These are phyloP conservation scores for Penicillium fimorum DNA, from an alignment of 495 filamentous ascomycete species.

Conservation along the genomic window DNA sequence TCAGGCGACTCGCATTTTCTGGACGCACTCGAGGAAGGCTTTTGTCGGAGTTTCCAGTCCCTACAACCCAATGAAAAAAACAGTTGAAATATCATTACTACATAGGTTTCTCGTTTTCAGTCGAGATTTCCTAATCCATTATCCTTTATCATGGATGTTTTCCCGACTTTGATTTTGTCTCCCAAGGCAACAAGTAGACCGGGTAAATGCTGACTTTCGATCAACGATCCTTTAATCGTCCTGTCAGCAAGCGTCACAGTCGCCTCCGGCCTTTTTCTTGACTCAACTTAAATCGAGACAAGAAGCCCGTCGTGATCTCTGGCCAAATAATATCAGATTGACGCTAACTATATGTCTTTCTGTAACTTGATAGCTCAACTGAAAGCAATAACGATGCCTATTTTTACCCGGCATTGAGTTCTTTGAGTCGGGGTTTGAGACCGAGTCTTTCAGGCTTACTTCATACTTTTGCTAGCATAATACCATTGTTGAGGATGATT, in stretches of 20 bases:
- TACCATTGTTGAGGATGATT: neutral
- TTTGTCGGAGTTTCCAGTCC: constrained; percentile 39
- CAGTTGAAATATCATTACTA: constrained; percentile 42
- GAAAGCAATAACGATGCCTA: neutral
- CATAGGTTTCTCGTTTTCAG: constrained; percentile 13
- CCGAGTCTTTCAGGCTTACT: neutral
- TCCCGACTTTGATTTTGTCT: neutral
- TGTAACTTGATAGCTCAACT: neutral
- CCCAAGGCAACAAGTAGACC: neutral
- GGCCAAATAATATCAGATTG: too few relatives aligned
- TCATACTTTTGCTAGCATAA: neutral
- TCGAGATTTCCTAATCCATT: constrained; percentile 14
- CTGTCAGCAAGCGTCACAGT: neutral
- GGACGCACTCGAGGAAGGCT: constrained; percentile 28
- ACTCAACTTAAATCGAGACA: neutral
- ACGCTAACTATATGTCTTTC: too few relatives aligned
- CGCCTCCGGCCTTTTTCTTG: neutral
- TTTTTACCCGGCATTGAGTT: neutral
- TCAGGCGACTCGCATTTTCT: constrained; percentile 42
- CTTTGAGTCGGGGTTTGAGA: neutral
- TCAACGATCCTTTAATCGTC: neutral
- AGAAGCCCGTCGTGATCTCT: neutral
- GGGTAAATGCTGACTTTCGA: neutral
- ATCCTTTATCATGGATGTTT: constrained; percentile 9
- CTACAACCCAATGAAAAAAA: constrained; percentile 45